A percentile compares a stretch with the other conserved stretches of the same genome.
Evolutionary conservation across 2,329 filamentous ascomycete species (phyloP).

Genomic region (Elsinoe perseae): DNA sequence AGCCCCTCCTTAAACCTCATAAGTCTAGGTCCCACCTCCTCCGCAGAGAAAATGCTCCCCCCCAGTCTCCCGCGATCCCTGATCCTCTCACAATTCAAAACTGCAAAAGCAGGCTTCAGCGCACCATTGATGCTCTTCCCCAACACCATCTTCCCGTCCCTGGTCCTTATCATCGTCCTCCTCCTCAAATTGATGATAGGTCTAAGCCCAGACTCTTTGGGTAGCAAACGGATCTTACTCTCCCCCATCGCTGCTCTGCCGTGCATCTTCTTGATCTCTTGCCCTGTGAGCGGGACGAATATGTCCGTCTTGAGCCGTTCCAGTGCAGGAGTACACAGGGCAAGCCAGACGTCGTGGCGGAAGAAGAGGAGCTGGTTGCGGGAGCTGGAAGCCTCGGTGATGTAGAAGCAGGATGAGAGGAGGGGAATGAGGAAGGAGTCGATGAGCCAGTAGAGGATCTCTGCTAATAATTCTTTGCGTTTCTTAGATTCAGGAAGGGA

Average conservation of each 20-base stretch:
- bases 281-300: slow-evolving; percentile 66
- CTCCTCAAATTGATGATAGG: slow-evolving; percentile 82
- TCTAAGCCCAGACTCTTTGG: slow-evolving; percentile 67
- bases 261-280: slow-evolving; percentile 51
- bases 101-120: slow-evolving; percentile 64
- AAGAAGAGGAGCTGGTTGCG: slow-evolving; percentile 85
- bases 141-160: slow-evolving; percentile 47
- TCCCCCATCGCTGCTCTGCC: slow-evolving; percentile 61
- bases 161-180: slow-evolving; percentile 45
- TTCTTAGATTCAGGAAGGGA: slow-evolving; percentile 67
- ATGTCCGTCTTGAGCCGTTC: slow-evolving; percentile 58
- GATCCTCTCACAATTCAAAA: slow-evolving; percentile 73
- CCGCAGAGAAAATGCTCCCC: slow-evolving; percentile 70
- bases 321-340: slow-evolving; percentile 66
- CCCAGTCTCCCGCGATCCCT: slow-evolving; percentile 54
- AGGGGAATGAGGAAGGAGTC: slow-evolving; percentile 87
- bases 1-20: slow-evolving; percentile 57
- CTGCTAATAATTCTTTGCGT: slow-evolving; percentile 67
- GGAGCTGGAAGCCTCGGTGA: slow-evolving; percentile 79
- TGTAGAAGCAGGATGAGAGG: slow-evolving; percentile 80
- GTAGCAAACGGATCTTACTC: slow-evolving; percentile 71
- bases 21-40: slow-evolving; percentile 68
- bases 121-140: slow-evolving; percentile 61
- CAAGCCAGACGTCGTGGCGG: slow-evolving; percentile 84
- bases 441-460: slow-evolving; percentile 87